These are phyloP conservation scores for Trichoderma koningii DNA, from an alignment of 2,329 filamentous ascomycete species.

Conservation along the genomic window DNA sequence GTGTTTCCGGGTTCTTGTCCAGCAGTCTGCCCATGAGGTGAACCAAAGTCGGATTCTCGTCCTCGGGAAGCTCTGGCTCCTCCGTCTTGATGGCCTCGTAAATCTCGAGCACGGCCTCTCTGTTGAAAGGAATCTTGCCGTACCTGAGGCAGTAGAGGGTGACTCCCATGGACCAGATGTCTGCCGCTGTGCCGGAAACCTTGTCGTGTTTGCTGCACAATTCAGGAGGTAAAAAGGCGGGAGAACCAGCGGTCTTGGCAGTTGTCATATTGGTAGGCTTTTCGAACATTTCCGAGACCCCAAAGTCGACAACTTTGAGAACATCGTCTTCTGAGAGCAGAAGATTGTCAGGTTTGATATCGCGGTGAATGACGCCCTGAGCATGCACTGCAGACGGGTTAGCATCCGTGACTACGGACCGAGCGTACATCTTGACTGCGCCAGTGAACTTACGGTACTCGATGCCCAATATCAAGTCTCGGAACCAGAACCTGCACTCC, in stretches of 20 bases:
- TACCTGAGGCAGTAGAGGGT: conserved; percentile 92
- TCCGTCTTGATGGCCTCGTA: conserved; percentile 86
- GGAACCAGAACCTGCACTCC: conserved; percentile 85
- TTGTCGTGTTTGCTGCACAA: conserved; percentile 85
- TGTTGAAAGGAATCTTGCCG: conserved; percentile 83
- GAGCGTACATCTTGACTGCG: neutral
- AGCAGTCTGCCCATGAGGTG: conserved; percentile 75
- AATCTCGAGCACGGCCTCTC: conserved; percentile 76
- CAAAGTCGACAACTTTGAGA: conserved; percentile 97
- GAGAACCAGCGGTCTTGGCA: conserved; percentile 89
- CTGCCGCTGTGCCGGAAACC: conserved; percentile 84
- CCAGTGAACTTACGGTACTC: conserved; percentile 71
- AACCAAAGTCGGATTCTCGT: conserved; percentile 67
- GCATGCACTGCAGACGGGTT: conserved; percentile 67
- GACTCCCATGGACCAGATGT: conserved; percentile 98
- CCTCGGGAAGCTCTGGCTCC: conserved; percentile 60
- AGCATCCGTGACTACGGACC: neutral
- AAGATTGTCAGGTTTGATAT: conserved; percentile 97
- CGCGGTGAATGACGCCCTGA: conserved; percentile 91
- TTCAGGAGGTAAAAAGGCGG: conserved; percentile 92
- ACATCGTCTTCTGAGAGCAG: conserved; percentile 86
- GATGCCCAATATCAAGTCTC: conserved; percentile 90
- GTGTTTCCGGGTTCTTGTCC: conserved; percentile 79
- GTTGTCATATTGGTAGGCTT: conserved; percentile 84
- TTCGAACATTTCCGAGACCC: conserved; percentile 98